phyloP scores from a whole-genome alignment of 345 rosid species.

The Kandelia obovata region DNA sequence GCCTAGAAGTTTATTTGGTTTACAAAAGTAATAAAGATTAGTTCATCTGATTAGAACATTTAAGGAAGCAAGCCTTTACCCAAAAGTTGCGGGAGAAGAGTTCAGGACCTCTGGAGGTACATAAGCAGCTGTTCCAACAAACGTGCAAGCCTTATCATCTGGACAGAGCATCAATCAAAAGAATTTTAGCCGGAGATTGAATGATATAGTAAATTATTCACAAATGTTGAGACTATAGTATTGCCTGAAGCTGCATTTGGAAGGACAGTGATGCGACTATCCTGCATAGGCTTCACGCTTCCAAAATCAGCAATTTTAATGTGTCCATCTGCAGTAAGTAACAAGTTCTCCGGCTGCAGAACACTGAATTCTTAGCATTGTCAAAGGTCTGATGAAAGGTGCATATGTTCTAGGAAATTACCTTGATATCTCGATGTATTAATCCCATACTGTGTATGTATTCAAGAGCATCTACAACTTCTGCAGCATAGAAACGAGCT shows the following conservation, averaged over 20 bases:
- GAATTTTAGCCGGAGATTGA: constrained; percentile 7
- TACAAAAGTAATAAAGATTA: background rate
- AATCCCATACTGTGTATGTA: constrained; percentile 86
- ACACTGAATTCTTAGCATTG: constrained; percentile 22
- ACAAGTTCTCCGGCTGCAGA: constrained; percentile 93
- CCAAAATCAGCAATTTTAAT: constrained; percentile 97
- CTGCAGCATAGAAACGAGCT: constrained; percentile 87
- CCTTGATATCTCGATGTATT: constrained; percentile 99
- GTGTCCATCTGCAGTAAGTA: constrained; percentile 76
- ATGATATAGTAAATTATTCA: background rate
- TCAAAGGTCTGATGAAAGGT: constrained; percentile 5
- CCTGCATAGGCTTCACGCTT: constrained; percentile 97
- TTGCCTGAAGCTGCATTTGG: constrained; percentile 94
- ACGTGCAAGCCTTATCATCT: constrained; percentile 95
- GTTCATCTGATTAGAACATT: background rate
- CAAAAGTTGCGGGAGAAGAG: constrained; percentile 97
- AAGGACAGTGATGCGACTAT: constrained; percentile 79
- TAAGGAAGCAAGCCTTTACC: constrained; percentile 42
- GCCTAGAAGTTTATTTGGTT: background rate
- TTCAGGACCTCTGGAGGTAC: constrained; percentile 98
- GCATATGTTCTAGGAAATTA: constrained; percentile 22
- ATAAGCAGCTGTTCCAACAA: constrained; percentile 98
- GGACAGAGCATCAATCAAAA: constrained; percentile 16
- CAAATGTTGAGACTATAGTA: constrained; percentile 9
- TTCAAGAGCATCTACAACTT: constrained; percentile 95